Conservation (phyloP, 176 grass and related monocot genomes). For the Oryza australiensis region DNA sequence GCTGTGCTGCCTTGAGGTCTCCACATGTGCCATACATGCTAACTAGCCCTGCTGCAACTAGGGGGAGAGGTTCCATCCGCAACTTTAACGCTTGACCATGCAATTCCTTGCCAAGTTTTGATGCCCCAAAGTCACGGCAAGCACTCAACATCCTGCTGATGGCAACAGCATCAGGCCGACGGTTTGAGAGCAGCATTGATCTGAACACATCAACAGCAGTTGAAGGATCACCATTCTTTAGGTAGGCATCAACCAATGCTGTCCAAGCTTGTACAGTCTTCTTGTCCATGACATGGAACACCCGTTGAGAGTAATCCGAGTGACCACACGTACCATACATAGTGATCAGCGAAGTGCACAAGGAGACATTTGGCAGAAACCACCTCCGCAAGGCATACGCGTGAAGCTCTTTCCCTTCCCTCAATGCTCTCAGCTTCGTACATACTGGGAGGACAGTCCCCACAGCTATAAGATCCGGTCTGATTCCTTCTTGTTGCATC, state of each 20-base stretch:
- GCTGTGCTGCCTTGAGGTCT: slow-evolving; percentile 63
- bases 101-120: slow-evolving; percentile 61
- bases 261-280: slow-evolving; percentile 89
- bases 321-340: slow-evolving; percentile 58
- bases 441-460: slow-evolving; percentile 84
- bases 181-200: slow-evolving; percentile 56
- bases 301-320: slow-evolving; percentile 56
- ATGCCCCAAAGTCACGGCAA: slow-evolving; percentile 43
- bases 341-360: slow-evolving; percentile 82
- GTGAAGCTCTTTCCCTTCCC: slow-evolving; percentile 74
- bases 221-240: slow-evolving; percentile 61
- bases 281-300: slow-evolving; percentile 69
- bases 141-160: slow-evolving; percentile 72
- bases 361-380: slow-evolving; percentile 75
- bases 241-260: slow-evolving; percentile 74
- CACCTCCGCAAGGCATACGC: slow-evolving; percentile 73
- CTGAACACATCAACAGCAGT: slow-evolving; percentile 68
- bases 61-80: slow-evolving; percentile 52
- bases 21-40: slow-evolving; percentile 78
- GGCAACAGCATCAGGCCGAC: slow-evolving; percentile 68
- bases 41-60: slow-evolving; percentile 66
- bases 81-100: slow-evolving; percentile 72
- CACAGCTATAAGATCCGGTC: slow-evolving; percentile 68
- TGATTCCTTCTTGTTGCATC: slow-evolving; percentile 92
- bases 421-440: slow-evolving; percentile 60